Evolutionary conservation across 108 stramenopile genomes (phyloP).

Genomic region (Nitzschia palea): DNA sequence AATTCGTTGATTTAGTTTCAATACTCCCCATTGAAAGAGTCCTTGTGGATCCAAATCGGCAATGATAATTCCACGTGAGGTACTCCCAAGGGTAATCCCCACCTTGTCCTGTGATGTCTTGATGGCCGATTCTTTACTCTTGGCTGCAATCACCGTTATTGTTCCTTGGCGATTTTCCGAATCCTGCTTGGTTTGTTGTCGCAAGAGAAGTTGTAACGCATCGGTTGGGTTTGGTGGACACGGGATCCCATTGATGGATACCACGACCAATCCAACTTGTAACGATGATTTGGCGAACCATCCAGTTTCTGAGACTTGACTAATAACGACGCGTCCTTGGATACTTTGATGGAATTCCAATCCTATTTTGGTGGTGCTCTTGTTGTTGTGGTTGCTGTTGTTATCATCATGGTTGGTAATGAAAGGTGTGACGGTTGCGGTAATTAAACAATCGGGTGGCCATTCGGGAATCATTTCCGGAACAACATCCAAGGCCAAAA

Average conservation of each 20-base stretch:
- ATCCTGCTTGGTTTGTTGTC: background rate
- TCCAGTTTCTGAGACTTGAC: slow-evolving; percentile 2
- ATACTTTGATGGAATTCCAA: background rate
- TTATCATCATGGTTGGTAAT: too few species aligned
- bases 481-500: background rate
- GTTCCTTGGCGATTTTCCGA: too few species aligned
- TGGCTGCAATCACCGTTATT: background rate
- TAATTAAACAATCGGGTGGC: background rate
- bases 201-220: slow-evolving; percentile 1
- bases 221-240: background rate
- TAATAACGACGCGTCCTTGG: slow-evolving; percentile 6
- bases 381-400: background rate
- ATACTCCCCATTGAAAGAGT: background rate
- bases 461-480: background rate
- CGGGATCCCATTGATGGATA: slow-evolving; percentile 5
- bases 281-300: slow-evolving; percentile 12
- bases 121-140: background rate
- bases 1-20: background rate
- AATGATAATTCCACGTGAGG: background rate
- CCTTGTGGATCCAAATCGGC: background rate
- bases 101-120: background rate
- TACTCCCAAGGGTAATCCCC: background rate
- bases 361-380: background rate
- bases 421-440: too few species aligned
- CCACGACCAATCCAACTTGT: slow-evolving; percentile 13